Evolutionary conservation across 208 protist species (phyloP), one percentile per base, ranked within the genome.

Genomic region (Leishmania martiniquensis): DNA sequence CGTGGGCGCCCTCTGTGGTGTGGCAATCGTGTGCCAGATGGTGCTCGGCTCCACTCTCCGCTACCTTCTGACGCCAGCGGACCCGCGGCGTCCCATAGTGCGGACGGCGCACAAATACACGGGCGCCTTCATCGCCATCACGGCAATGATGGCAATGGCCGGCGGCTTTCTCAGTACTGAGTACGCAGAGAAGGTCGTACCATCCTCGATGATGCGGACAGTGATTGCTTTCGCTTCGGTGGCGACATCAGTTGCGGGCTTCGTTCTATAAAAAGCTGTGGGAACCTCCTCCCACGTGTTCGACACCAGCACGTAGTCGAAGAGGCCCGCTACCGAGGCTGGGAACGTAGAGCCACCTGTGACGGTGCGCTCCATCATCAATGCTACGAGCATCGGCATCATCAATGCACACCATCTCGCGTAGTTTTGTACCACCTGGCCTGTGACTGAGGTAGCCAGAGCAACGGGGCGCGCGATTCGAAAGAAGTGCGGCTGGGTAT

Each of bases 361-460:
- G 42, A 55, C 62, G 52, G 83, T 86, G 81, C 68, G 75, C 42
- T 80, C 78, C 3, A 81, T 81, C 37, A 83, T 87, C 15, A 84
- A 88, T 67, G 85, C 87, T 20, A 72, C 59, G 4, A 77, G 70
- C 52, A 89, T 84, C 57, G 87, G 89, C 25, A 93, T 91, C 44
- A 70, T 91, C 25, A 81, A 89, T 45, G 81, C 88, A 5, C 65
- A 83, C 72, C 76, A 70, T 6, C 75, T 12, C 76, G 89, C 42
- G 59, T 67, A 6, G 81, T 85, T 37, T 74, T 81, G 25, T 85
- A 79, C 57, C 73, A 78, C 22, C 1, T 17, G 9, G 51, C 72
- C 7, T 71, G 87, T 29, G 79, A 84, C 37, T 4, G 52, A 22
- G 52, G 76, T 4, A 51, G 69, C 0, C 67, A 72, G 3, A 85